Evolutionary conservation across 768 basidiomycete species (phyloP).

Genomic region (Boletus rubescentipes): DNA sequence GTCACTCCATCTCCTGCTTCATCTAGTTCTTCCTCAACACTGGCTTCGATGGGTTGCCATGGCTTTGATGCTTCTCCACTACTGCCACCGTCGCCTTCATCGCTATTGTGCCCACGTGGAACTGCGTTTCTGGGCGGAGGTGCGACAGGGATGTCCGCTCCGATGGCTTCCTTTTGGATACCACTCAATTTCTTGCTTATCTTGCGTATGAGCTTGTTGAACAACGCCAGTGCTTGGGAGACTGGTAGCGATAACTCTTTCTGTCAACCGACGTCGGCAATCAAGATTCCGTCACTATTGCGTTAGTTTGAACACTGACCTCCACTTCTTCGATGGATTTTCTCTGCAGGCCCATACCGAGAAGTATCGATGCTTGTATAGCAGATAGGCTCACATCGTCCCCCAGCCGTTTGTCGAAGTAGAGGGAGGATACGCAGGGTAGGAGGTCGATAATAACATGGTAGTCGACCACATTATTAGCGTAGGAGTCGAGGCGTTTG

Average conservation of each 20-base stretch:
- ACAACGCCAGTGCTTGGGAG: constrained; percentile 84
- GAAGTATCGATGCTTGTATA: constrained; percentile 87
- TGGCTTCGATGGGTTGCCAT: constrained; percentile 47
- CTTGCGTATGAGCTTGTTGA: constrained; percentile 88
- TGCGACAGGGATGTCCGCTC: constrained; percentile 55
- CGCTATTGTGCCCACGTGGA: constrained; percentile 15
- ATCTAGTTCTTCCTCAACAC: constrained; percentile 66
- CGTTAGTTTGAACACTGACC: constrained; percentile 40
- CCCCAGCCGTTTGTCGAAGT: constrained; percentile 75
- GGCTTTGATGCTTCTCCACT: constrained; percentile 4
- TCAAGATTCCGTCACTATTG: neutral
- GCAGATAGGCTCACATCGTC: constrained; percentile 71
- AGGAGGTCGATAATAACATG: constrained; percentile 94
- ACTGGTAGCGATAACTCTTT: constrained; percentile 80
- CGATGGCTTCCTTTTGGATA: constrained; percentile 77
- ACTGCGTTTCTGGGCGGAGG: constrained; percentile 24
- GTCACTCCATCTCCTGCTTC: constrained; percentile 74
- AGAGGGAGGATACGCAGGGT: constrained; percentile 76
- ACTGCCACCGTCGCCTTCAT: constrained; percentile 9
- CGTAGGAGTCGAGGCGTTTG: constrained; percentile 93
- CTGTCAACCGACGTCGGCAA: constrained; percentile 36
- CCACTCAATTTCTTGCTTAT: constrained; percentile 72
- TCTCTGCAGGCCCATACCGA: constrained; percentile 86
- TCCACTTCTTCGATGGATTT: constrained; percentile 90
- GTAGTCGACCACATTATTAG: constrained; percentile 94